Conservation (phyloP, 441 rosid genomes). For the Arabidopsis hybrid region DNA sequence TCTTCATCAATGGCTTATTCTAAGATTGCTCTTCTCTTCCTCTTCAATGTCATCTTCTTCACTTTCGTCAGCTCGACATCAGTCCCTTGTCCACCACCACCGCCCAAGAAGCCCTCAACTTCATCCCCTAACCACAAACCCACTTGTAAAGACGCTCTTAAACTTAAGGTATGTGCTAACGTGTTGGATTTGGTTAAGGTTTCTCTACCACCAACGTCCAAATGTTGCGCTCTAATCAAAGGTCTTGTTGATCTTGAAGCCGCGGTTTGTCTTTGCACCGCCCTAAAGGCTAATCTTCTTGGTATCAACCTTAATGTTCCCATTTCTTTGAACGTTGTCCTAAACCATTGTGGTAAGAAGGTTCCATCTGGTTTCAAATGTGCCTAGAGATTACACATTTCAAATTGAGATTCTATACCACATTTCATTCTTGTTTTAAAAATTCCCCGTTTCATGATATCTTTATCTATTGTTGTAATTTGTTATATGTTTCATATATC, state of each 20-base stretch:
- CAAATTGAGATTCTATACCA: neutral
- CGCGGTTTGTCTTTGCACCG: constrained; percentile 41
- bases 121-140: constrained; percentile 30
- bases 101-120: constrained; percentile 27
- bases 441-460: neutral
- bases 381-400: constrained; percentile 19
- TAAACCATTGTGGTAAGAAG: constrained; percentile 32
- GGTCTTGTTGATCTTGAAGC: constrained; percentile 36
- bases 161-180: constrained; percentile 37
- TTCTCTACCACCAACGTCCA: constrained; percentile 26
- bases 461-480: constrained; percentile 19
- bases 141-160: constrained; percentile 39
- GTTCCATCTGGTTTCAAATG: constrained; percentile 38
- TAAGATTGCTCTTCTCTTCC: constrained; percentile 27
- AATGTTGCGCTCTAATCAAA: constrained; percentile 30
- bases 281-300: constrained; percentile 35
- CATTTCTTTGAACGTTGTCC: constrained; percentile 30
- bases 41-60: constrained; percentile 37
- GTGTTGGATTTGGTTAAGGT: constrained; percentile 38
- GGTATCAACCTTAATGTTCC: constrained; percentile 40
- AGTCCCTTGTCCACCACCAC: constrained; percentile 39
- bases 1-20: constrained; percentile 32
- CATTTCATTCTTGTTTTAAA: neutral
- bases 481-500: neutral
- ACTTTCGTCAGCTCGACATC: constrained; percentile 33